Evolutionary conservation across 495 filamentous ascomycete genomes (phyloP), one percentile per base, ranked within the genome.

Genomic region (Penicillium arizonense): DNA sequence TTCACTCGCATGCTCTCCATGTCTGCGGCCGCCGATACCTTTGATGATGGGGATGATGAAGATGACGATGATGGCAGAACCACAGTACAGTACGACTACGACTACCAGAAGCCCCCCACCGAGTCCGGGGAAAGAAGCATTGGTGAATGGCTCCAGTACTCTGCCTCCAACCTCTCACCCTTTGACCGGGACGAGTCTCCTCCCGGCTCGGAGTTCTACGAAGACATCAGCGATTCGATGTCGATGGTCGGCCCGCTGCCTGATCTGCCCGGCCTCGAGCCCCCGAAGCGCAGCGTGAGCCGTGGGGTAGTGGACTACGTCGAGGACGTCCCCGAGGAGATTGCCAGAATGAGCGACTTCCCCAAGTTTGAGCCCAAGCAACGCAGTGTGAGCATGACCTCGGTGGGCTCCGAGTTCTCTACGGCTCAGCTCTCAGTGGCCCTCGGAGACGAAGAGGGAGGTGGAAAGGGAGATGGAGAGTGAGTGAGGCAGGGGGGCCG

Each of bases 11-110:
- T 56, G 16, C 42, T 52, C 13, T 35, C 52, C 24, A 43, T 59
- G 40, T 59, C 41, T 4, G 47, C 46, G 3, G 56, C 46, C 11
- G 30, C 42, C 10, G 39, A 14, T n/a, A n/a, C 41, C n/a, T 37
- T 36, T 11, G 47, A 70, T 57, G 53, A 66, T 16, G 47, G 68
- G 24, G 46, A 59, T 44, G 28, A 58, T 12, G 37, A 69, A 28
- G 39, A 61, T 33, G 38, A 64, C 24, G 35, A 39, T 7, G 14
- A 20, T 24, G 16, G 13, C 14, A 34, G 28, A 30, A 30, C 28
- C 28, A 30, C 28, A 30, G 28, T 30, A 30, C 28, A 30, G 28
- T 10, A 30, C 28, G 28, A 30, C 28, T 30, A 30, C 28, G 28
- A 30, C 28, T 30, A 30, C 28, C 9, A 2, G 5, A 30, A 30